These are phyloP conservation scores for Ophiocordyceps sinensis DNA, from an alignment of 2,329 filamentous ascomycete genomes.

Conservation along the genomic window DNA sequence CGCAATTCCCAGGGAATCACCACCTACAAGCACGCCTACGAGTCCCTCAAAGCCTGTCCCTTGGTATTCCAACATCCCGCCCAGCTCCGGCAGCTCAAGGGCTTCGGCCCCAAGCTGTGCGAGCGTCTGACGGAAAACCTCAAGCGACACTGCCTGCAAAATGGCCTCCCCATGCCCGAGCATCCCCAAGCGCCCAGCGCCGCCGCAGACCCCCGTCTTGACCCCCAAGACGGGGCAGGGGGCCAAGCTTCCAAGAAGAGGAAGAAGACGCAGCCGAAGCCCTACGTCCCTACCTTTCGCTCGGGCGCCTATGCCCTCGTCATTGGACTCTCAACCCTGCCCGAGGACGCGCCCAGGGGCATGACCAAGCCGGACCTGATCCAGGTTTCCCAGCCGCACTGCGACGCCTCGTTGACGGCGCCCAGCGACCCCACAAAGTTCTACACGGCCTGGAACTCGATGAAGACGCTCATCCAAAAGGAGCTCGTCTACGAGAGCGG, in stretches of 20 bases:
- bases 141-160: constrained; percentile 46
- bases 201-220: constrained; percentile 17
- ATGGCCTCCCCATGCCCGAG: constrained; percentile 54
- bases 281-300: constrained; percentile 59
- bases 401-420: constrained; percentile 57
- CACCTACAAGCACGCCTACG: constrained; percentile 63
- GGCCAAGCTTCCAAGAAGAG: constrained; percentile 32
- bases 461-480: constrained; percentile 61
- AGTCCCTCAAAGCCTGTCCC: constrained; percentile 63
- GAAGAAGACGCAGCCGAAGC: constrained; percentile 42
- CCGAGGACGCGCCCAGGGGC: constrained; percentile 35
- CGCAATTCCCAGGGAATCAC: constrained; percentile 55
- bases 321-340: constrained; percentile 46
- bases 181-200: constrained; percentile 32
- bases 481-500: constrained; percentile 61
- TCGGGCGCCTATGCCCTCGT: constrained; percentile 64
- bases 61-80: constrained; percentile 57
- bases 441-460: constrained; percentile 72
- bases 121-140: constrained; percentile 50
- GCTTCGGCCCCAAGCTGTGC: constrained; percentile 59
- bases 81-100: constrained; percentile 57
- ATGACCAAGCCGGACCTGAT: constrained; percentile 57
- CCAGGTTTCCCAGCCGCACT: constrained; percentile 54
- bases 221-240: constrained; percentile 19
- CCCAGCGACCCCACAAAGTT: constrained; percentile 53